Base-by-base conservation (phyloP, 257 asterid species). In the Agastache rugosa region DNA sequence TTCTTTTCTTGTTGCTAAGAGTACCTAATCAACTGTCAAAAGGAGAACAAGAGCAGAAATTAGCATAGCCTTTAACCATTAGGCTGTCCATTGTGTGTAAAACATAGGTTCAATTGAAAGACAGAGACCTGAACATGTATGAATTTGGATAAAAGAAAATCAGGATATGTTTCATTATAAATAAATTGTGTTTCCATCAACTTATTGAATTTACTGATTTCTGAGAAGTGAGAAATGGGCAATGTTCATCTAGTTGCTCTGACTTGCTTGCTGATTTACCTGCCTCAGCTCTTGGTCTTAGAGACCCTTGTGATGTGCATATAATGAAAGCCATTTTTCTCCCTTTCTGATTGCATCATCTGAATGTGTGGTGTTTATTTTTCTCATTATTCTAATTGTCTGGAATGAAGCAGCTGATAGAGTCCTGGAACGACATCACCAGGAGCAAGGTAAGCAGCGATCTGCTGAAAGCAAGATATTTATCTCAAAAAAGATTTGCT, bases 381-480 rank as follows among this genome's bases (percentile, higher is more conserved):
- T 76, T 35, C 37, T 31, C 7, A 31, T 62, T 73, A 23, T 65
- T 60, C 45, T 44, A 51, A 61, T 70, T 45, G 15, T 17, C 55
- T 54, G 48, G 72, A 71, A 62, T 82, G 77, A 42, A 80, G 83
- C 93, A 91, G 96, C 85, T 77, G 88, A 85, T 73, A 91, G 81
- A 69, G 82, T 88, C 69, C 83, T 48, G 35, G 90, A 87, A 64
- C 77, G 65, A 67, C 84, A 85, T 74, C 91, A 84, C 8, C 83
- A 76, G 70, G 93, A 83, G 55, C 82, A 61, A 75, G 78, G n/a
- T 75, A 82, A 80, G 77, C 89, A 74, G 83, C 86, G 74, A 50
- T 77, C 78, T 68, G 77, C 81, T 8, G 85, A 82, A 73, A 85
- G 78, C 74, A 79, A 77, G 81, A 66, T 17, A 17, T 48, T 48